phyloP scores from a whole-genome alignment of 768 basidiomycete genomes.

The Boletus rubropictus region DNA sequence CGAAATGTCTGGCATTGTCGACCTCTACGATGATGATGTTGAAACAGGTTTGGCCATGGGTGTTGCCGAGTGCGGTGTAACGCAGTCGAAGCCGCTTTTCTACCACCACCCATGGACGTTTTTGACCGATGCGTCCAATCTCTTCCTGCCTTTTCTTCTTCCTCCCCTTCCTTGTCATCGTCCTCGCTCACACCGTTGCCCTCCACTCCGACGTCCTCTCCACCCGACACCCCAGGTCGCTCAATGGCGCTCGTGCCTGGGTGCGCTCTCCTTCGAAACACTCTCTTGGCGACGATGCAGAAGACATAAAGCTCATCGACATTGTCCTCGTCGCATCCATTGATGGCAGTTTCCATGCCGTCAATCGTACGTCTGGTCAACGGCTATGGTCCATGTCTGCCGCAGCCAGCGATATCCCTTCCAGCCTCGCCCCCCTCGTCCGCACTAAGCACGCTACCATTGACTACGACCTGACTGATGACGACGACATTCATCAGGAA shows the following conservation, averaged over 20 bases:
- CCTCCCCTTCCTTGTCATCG: conserved; percentile 25
- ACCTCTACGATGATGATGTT: too few relatives aligned
- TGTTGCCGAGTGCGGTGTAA: conserved; percentile 2
- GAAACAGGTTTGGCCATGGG: not conserved
- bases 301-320: conserved; percentile 65
- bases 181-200: conserved; percentile 31
- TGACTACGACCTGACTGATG: conserved; percentile 53
- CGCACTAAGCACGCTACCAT: conserved; percentile 59
- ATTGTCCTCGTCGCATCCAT: conserved; percentile 88
- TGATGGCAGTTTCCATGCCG: conserved; percentile 91
- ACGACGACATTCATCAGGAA: conserved; percentile 52
- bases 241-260: conserved; percentile 22
- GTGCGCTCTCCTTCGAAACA: conserved; percentile 6
- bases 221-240: conserved; percentile 8
- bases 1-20: conserved; percentile 54
- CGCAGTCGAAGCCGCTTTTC: not conserved
- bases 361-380: conserved; percentile 80
- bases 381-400: conserved; percentile 86
- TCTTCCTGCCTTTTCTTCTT: conserved; percentile 22
- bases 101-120: conserved; percentile 22
- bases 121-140: conserved; percentile 33
- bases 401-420: conserved; percentile 41
- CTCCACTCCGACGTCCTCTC: conserved; percentile 28
- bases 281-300: conserved; percentile 12
- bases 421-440: conserved; percentile 67